Evolutionary conservation across 2,329 filamentous ascomycete species (phyloP), one percentile per base, ranked within the genome.

Genomic region (Sarocladium oryzae): DNA sequence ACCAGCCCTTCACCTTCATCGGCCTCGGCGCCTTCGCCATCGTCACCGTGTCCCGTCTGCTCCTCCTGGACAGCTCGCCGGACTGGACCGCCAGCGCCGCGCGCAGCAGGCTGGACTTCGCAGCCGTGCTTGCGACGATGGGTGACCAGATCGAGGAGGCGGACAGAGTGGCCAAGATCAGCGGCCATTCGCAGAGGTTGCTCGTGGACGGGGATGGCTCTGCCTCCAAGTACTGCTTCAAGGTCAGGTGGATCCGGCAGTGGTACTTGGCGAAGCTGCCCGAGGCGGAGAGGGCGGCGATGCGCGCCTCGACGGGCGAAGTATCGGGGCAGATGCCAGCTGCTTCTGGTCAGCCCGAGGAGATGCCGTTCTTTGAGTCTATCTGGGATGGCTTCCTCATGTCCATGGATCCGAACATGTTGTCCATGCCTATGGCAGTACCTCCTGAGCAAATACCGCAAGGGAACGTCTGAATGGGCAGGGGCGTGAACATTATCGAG

Each of bases 161-260:
- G 4, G 65, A 69, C 4, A 51, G 51, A 4, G 55, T 57, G 40
- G 61, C 64, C 1, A 49, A 51, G 4, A 49, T 57, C 0, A 52
- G 58, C 2, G 59, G 57, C 3, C 57, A 63, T 9, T 55, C 60
- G 15, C 56, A 60, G 0, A 56, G 63, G 0, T 52, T 65, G 0
- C 54, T 67, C 10, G 60, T 64, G 10, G 64, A 66, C 2, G 65
- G 61, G 2, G 62, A 59, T 28, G 60, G 63, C 7, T 54, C 64
- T 1, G 58, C 69, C 50, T 51, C 58, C 1, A 62, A 64, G 38
- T 66, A 65, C 28, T 60, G 61, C 35, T 66, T 66, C 49, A 70
- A 69, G 52, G 50, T 69, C 5, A 59, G 65, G 1, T 72, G 69
- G 69, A 67, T 72, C 15, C 56, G 64, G 16, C 63, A 67, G n/a